These are phyloP conservation scores for Avicennia marina DNA, from an alignment of 257 asterid species.

Conservation along the genomic window DNA sequence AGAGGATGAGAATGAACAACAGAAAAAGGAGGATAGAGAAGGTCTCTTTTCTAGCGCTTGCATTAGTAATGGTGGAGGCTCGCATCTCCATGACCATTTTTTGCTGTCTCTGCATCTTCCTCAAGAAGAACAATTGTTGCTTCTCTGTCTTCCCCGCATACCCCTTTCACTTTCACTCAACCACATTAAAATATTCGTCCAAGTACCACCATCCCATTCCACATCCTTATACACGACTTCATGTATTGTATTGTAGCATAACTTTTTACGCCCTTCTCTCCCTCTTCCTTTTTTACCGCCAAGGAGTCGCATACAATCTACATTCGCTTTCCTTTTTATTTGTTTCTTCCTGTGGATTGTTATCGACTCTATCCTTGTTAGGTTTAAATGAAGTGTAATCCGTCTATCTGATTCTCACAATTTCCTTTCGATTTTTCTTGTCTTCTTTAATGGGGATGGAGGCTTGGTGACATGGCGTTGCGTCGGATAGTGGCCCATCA, in stretches of 20 bases:
- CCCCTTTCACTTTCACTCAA: not conserved
- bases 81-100: slow-evolving; percentile 61
- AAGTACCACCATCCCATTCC: too few species aligned
- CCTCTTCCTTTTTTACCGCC: not conserved
- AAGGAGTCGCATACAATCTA: too few species aligned
- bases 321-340: not conserved
- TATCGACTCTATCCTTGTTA: not conserved
- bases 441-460: slow-evolving; percentile 13
- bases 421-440: slow-evolving; percentile 9
- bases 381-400: too few species aligned
- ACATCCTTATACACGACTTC: not conserved
- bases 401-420: not conserved
- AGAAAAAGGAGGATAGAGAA: slow-evolving; percentile 71
- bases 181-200: not conserved
- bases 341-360: not conserved
- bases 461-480: slow-evolving; percentile 21
- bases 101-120: slow-evolving; percentile 33
- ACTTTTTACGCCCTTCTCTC: not conserved
- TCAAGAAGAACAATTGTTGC: slow-evolving; percentile 30
- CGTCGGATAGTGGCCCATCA: slow-evolving; percentile 22
- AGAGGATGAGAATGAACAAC: slow-evolving; percentile 75
- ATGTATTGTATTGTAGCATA: not conserved
- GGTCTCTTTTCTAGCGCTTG: slow-evolving; percentile 39
- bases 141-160: slow-evolving; percentile 29
- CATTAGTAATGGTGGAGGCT: slow-evolving; percentile 41